Conservation (phyloP, 2,329 filamentous ascomycete species). For the Phyllosticta citribraziliensis region DNA sequence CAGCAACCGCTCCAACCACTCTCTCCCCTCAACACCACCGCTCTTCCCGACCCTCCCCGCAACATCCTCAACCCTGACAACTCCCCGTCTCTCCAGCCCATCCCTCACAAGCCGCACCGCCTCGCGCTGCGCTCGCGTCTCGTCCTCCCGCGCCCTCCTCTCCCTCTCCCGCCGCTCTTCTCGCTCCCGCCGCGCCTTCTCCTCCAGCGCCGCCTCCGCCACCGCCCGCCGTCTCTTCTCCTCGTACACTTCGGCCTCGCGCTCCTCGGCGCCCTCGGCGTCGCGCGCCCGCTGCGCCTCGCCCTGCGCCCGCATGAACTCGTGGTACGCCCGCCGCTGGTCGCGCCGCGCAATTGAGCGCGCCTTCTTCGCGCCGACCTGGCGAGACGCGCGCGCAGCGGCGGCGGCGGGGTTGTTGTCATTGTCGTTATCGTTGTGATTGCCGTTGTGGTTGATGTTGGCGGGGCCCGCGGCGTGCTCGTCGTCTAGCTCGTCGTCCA, state of each 20-base stretch:
- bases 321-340: constrained; percentile 36
- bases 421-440: constrained; percentile 6
- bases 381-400: constrained; percentile 21
- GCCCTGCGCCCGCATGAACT: constrained; percentile 39
- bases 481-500: not conserved
- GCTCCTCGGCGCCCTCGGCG: constrained; percentile 33
- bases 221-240: constrained; percentile 33
- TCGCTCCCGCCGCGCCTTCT: constrained; percentile 30
- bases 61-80: constrained; percentile 30
- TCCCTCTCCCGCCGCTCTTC: constrained; percentile 30
- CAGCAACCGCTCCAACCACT: constrained; percentile 36
- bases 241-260: constrained; percentile 32
- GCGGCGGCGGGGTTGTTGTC: constrained; percentile 13
- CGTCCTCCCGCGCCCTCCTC: constrained; percentile 28
- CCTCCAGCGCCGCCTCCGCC: constrained; percentile 34
- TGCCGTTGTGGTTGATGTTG: constrained; percentile 15
- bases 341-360: constrained; percentile 38
- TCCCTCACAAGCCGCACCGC: constrained; percentile 22
- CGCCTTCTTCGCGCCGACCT: constrained; percentile 40
- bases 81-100: constrained; percentile 16
- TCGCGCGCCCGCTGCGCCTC: constrained; percentile 35
- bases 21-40: constrained; percentile 8
- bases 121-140: constrained; percentile 20
- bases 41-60: constrained; percentile 32
- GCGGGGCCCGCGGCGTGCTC: constrained; percentile 21